Evolutionary conservation across 345 rosid species (phyloP).

Genomic region (Arabidopsis suecica): DNA sequence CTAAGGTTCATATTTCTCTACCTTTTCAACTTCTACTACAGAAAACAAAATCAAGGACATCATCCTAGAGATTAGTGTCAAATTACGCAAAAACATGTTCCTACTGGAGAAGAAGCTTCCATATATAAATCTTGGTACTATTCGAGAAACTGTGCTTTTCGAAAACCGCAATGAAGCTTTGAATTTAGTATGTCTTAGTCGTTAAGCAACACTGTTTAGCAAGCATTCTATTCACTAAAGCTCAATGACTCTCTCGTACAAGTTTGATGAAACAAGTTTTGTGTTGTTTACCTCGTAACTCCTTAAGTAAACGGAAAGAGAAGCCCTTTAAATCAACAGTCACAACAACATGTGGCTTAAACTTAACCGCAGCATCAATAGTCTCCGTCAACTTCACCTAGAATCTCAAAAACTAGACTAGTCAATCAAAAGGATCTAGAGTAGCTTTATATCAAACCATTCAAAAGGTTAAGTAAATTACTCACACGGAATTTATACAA

Average conservation of each 20-base stretch:
- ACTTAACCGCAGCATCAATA: constrained; percentile 65
- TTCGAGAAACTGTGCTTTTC: background rate
- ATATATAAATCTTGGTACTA: constrained; percentile 2
- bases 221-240: background rate
- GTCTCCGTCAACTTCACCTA: constrained; percentile 77
- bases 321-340: constrained; percentile 95
- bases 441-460: background rate
- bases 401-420: constrained; percentile 25
- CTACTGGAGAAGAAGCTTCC: background rate
- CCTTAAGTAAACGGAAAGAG: constrained; percentile 83
- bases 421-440: background rate
- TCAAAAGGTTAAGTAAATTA: background rate
- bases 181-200: background rate
- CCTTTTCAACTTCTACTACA: background rate
- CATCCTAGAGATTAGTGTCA: background rate
- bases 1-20: background rate
- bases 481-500: constrained; percentile 76
- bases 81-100: background rate
- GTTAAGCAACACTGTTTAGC: background rate
- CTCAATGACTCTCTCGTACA: constrained; percentile 17
- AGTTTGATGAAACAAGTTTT: background rate
- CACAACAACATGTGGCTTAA: constrained; percentile 86
- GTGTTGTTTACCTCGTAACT: constrained; percentile 61
- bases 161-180: background rate
- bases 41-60: background rate